Base-by-base conservation (phyloP, 1,284 basidiomycete genomes). In the Rhodotorula mucilaginosa region DNA sequence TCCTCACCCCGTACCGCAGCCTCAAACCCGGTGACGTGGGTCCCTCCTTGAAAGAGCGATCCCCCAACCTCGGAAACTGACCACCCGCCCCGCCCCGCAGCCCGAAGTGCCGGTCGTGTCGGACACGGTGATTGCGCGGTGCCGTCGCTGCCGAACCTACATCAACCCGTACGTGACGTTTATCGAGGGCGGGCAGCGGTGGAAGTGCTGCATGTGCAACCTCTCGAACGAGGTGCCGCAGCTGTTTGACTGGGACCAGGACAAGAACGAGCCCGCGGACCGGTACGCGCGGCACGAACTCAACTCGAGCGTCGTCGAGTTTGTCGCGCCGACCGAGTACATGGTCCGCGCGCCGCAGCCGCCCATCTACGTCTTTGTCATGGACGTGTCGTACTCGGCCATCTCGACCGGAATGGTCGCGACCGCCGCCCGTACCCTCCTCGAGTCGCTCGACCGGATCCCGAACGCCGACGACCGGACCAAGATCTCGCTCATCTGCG, bases 191-290 rank as follows among this genome's bases (percentile, higher is more conserved):
- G 97, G 97, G 49, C 95, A 94, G 82, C 88, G 95, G 85, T 98
- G 97, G 97, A 92, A 97, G 81, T 99, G 97, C 82, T 97, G 93
- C 84, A 95, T 99, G 93, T 99, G 97, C 83, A 93, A 91, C 79
- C 89, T 99, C 86, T 92, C 92, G 70, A 99, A 99, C 82, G 97
- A 99, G 82, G 96, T 99, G 1, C 97, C 97, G 13, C 95, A 98
- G 80, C 85, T 97, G 67, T 99, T 99, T 80, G 97, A 99, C 82
- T 99, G 96, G 95, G 92, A 99, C 82, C 92, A 94, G 80, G 87
- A 86, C 70, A 89, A 88, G 76, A 97, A 97, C 80, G 90, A 93
- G 82, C 95, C 95, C 21, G 94, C 92, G 12, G 96, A 99, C 82
- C 85, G 97, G 69, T 99, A 96, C 93, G 84, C 88, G 61, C 89